Conservation (phyloP, 768 basidiomycete genomes). For the Amanita polypyramis region DNA sequence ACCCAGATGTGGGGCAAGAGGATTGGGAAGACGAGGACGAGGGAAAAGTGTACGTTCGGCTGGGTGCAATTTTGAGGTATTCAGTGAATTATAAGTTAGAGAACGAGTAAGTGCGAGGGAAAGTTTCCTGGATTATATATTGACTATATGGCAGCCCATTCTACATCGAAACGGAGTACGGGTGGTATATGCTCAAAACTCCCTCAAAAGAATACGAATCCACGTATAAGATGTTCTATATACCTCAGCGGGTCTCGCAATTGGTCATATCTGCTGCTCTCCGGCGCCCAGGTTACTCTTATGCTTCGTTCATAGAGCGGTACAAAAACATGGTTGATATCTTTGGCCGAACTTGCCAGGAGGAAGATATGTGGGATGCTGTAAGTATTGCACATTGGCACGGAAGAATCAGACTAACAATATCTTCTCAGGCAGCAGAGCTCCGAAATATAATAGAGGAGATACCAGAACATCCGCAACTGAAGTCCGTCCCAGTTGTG, state of each 20-base stretch:
- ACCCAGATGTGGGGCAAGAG: slow-evolving; percentile 57
- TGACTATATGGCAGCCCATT: slow-evolving; percentile 34
- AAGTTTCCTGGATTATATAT: not conserved
- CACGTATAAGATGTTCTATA: slow-evolving; percentile 38
- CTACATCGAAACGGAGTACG: slow-evolving; percentile 52
- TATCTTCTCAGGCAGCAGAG: slow-evolving; percentile 14
- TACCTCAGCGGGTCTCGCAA: slow-evolving; percentile 40
- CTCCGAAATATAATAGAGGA: slow-evolving; percentile 17
- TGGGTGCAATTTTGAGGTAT: slow-evolving; percentile 36
- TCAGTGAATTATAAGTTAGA: slow-evolving; percentile 39
- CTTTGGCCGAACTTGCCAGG: slow-evolving; percentile 23
- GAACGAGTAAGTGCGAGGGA: slow-evolving; percentile 34
- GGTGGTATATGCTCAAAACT: slow-evolving; percentile 47
- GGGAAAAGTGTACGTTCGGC: slow-evolving; percentile 30
- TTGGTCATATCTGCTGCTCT: slow-evolving; percentile 28
- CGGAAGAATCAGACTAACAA: not conserved
- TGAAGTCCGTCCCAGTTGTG: not conserved
- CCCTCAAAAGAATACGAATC: slow-evolving; percentile 36
- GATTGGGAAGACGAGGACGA: slow-evolving; percentile 27
- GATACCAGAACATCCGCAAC: slow-evolving; percentile 13
- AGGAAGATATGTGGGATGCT: slow-evolving; percentile 22
- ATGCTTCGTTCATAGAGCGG: slow-evolving; percentile 22
- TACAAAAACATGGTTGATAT: slow-evolving; percentile 24
- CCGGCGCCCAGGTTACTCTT: slow-evolving; percentile 19
- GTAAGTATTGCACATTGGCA: slow-evolving; percentile 14